Base-by-base conservation (phyloP, 169 alveolate genomes). In the Cystoisospora suis region DNA sequence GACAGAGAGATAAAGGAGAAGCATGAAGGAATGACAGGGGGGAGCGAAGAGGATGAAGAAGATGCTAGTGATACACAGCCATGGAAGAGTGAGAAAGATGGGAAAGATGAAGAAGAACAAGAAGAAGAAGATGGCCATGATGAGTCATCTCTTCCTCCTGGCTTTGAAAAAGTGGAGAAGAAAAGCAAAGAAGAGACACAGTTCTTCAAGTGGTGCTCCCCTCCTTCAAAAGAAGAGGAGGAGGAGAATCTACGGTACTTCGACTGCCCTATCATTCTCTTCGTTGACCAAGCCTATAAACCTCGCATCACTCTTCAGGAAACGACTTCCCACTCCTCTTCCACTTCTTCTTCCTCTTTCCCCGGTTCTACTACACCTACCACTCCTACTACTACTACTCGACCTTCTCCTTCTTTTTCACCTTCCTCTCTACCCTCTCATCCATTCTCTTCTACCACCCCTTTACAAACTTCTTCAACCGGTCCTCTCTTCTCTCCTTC, bases 261-360 rank as follows among this genome's bases (percentile, higher is more conserved):
- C 53, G 83, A 72, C 42, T 46, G 58, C 20, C 0, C 53, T 3
- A 40, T 40, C 36, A 40, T 72, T 38, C 9, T 72, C 20, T 72
- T 72, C 20, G 83, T 72, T 38, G 83, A 72, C 53, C 49, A 72
- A 32, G 38, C 56, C 7, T 72, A 72, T 56, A 65, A 65, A n/a
- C 77, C 77, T 12, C 77, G 77, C 77, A 36, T 65, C 45, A 36
- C 77, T 1, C n/a, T 65, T 36, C 12, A 58, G 40, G 23, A 29
- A 3, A 2, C 5, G 15, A 27, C 29, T 1, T 58, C 40, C n/a
- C n/a, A n/a, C 29, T 29, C 77, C 6, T n/a, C 44, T 17, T 20
- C 77, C 7, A 15, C 77, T 15, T 20, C 44, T 9, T n/a, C n/a
- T n/a, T 65, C 36, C 77, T 44, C 44, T 27, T 0, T n/a, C 6